Conservation (phyloP, 208 protist genomes). For the Wallacemonas rigidus region DNA sequence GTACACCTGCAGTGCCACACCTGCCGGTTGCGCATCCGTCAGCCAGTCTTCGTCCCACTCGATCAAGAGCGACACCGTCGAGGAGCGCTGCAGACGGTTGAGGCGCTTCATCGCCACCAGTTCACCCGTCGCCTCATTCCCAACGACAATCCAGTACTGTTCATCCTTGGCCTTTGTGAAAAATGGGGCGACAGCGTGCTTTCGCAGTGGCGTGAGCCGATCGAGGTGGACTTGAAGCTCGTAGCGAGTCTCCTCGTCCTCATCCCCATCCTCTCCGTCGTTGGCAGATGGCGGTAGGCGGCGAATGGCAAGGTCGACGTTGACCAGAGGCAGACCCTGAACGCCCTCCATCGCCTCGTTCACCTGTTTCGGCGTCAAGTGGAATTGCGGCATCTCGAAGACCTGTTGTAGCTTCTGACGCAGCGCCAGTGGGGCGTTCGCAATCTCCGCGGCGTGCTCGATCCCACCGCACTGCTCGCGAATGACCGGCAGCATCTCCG, state of each 20-base stretch:
- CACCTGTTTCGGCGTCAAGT: constrained; percentile 46
- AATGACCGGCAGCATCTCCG: constrained; percentile 69
- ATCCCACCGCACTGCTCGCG: constrained; percentile 56
- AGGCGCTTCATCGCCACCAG: constrained; percentile 93
- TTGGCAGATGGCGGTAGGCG: constrained; percentile 24
- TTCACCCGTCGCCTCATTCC: constrained; percentile 83
- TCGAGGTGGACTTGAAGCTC: constrained; percentile 63
- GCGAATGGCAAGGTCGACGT: constrained; percentile 61
- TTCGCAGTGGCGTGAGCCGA: constrained; percentile 53
- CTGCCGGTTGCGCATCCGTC: constrained; percentile 24
- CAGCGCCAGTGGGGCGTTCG: constrained; percentile 54
- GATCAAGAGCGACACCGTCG: constrained; percentile 62
- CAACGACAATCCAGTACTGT: constrained; percentile 92
- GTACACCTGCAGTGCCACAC: constrained; percentile 71
- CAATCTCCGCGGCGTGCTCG: constrained; percentile 66
- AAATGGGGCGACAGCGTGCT: constrained; percentile 74
- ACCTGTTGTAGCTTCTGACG: constrained; percentile 51
- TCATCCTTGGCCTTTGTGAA: constrained; percentile 93
- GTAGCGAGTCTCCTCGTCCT: constrained; percentile 47
- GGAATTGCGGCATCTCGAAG: constrained; percentile 49
- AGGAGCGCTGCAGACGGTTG: constrained; percentile 56
- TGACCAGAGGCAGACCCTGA: constrained; percentile 70
- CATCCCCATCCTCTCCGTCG: constrained; percentile 18
- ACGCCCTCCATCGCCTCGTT: constrained; percentile 80
- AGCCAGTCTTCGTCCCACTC: constrained; percentile 91